These are phyloP conservation scores for Chalaropsis thielavioides DNA, from an alignment of 2,329 filamentous ascomycete species.

Conservation along the genomic window DNA sequence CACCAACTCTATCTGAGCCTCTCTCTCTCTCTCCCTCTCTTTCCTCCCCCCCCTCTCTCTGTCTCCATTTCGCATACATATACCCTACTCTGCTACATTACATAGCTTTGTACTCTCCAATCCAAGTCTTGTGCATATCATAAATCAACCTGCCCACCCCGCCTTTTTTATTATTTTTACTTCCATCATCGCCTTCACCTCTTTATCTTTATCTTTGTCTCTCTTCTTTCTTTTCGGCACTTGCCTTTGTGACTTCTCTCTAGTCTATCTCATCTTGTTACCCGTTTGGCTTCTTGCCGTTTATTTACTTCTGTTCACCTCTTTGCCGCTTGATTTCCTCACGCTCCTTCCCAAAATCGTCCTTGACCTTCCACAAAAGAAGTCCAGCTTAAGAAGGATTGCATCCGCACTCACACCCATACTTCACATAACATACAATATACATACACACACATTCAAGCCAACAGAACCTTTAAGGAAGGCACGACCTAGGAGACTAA, in stretches of 20 bases:
- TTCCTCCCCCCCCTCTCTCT: neutral
- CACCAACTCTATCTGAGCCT: conserved; percentile 6
- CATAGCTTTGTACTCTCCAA: neutral
- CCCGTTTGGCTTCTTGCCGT: neutral
- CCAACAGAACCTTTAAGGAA: neutral
- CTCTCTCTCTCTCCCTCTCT: neutral
- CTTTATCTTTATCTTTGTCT: neutral
- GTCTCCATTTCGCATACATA: neutral
- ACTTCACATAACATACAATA: conserved; percentile 1
- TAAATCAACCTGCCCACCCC: conserved; percentile 3
- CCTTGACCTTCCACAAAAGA: neutral
- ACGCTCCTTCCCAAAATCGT: neutral
- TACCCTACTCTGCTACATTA: neutral
- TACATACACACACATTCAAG: neutral
- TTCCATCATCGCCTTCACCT: neutral
- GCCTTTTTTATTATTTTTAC: too few relatives aligned
- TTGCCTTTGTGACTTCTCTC: neutral
- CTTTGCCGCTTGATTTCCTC: neutral
- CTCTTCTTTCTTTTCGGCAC: neutral
- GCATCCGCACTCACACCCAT: neutral
- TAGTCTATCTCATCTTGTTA: neutral
- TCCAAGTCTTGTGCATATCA: neutral
- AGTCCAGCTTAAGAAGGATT: neutral
- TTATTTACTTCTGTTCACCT: neutral
- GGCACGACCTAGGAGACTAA: neutral